Base-by-base conservation (phyloP, 768 basidiomycete genomes). In the Leccinum sublutescens region DNA sequence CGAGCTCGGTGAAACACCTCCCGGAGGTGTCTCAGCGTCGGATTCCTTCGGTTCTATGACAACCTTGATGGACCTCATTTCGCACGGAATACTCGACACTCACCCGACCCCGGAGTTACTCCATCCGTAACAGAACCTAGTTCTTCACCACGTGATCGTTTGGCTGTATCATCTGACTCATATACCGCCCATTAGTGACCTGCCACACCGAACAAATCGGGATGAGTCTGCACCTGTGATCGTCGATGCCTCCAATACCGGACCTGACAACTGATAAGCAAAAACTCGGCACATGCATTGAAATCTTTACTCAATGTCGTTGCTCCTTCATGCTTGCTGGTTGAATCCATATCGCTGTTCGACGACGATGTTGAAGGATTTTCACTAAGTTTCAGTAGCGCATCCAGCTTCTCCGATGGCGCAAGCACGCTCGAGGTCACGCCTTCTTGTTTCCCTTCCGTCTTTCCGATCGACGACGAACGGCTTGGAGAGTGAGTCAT, bases 391-490 rank as follows among this genome's bases (percentile, higher is more conserved):
- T 58, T 70, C 51, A 68, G 54, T 38, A 70, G 45, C 36, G 58
- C 70, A n/a, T 70, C 69, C 59, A 71, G 45, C 17, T 64, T 64
- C 52, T 71, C 67, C 23, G 64, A 62, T 11, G 56, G 49, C 0
- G 65, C 59, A 29, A 64, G 23, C 53, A 61, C 34, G 48, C n/a
- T 63, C 4, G 65, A 64, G 36, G 69, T 64, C 5, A 58, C 52
- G n/a, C 59, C 67, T 50, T 64, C 68, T 11, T 58, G 31, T 9
- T 58, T 50, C 19, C 55, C 61, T 56, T 71, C 67, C 17, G 57
- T 52, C 62, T 67, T 70, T 53, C 67, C 67, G 54, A 69, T 56
- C 9, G 79, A 80, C 29, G 78, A 70, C 25, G 77, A 72, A 9
- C 78, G 78, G 62, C 74, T 78, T 2, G 71, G 73, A 27, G 74